Base-by-base conservation (phyloP, 2,329 filamentous ascomycete genomes). In the Akanthomyces dipterigenus region DNA sequence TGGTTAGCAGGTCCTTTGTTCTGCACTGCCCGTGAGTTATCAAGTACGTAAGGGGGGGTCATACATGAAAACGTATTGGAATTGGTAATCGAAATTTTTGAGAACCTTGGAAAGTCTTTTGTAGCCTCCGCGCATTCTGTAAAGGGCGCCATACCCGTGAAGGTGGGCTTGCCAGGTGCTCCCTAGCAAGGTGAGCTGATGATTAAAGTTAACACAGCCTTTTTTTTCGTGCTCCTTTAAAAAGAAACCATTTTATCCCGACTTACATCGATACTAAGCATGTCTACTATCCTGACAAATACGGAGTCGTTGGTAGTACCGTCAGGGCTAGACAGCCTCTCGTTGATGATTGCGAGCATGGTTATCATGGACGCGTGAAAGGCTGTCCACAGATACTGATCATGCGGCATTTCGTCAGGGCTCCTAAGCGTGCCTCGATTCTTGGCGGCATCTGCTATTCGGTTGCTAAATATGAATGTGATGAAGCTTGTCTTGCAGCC, bases 401-500 rank as follows among this genome's bases (percentile, higher is more conserved):
- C 45, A 12, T 40, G 7, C 5, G 55, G 55, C 55, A 58, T 58
- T 6, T 50, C 34, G 22, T 58, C 55, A 16, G 55, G 55, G 8
- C 55, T 58, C 7, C 55, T 45, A 20, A 50, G 55, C 3, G 55
- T 42, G 12, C 55, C 55, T 50, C 55, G 48, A 2, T 34, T 58
- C 26, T 58, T 58, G 6, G 55, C 55, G 16, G 46, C 55, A 11
- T 58, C 55, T 42, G 55, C 55, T 50, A 58, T 58, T 58, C 55
- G 55, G 28, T 58, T 58, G n/a, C 55, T 58, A 22, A 58, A 58
- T 18, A 58, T 14, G 12, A 58, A 58, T 40, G 55, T 58, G 34
- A 58, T 42, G 46, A 58, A 58, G 45, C 55, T 58, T 22, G 55
- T 58, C 46, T 58, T 58, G 45, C 55, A 58, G 12, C 55, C 55